These are phyloP conservation scores for Blastobotrys buckinghamii DNA, from an alignment of 1,139 yeast genomes.

Conservation along the genomic window DNA sequence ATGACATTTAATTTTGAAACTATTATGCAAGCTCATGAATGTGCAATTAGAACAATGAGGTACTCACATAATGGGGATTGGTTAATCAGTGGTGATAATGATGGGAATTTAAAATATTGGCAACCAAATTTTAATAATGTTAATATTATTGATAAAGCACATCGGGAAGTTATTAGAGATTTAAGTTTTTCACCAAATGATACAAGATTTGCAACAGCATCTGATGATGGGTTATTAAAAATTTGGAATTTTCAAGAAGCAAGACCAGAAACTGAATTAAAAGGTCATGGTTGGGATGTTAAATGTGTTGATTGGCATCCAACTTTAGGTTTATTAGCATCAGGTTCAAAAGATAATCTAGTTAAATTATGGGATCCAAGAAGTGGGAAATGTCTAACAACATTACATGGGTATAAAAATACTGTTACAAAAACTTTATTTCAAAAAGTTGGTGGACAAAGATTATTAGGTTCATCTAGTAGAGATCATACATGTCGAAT, in stretches of 20 bases:
- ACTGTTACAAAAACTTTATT: slow-evolving; percentile 81
- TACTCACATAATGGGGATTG: slow-evolving; percentile 93
- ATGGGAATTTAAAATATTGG: slow-evolving; percentile 90
- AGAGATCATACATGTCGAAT: slow-evolving; percentile 85
- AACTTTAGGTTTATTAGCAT: slow-evolving; percentile 56
- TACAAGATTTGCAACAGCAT: slow-evolving; percentile 81
- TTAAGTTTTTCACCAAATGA: slow-evolving; percentile 88
- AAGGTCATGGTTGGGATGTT: slow-evolving; percentile 99
- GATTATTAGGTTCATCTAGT: slow-evolving; percentile 78
- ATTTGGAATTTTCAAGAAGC: slow-evolving; percentile 95
- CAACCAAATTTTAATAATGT: slow-evolving; percentile 97
- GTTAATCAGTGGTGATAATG: slow-evolving; percentile 91
- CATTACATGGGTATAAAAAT: slow-evolving; percentile 89
- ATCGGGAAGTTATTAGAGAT: slow-evolving; percentile 78
- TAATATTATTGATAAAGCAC: slow-evolving; percentile 68
- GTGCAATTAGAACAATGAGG: slow-evolving; percentile 70
- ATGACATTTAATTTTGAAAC: slow-evolving; percentile 93
- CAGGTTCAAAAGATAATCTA: slow-evolving; percentile 85
- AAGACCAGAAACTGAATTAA: slow-evolving; percentile 68
- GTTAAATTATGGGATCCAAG: slow-evolving; percentile 97
- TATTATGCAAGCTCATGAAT: slow-evolving; percentile 97
- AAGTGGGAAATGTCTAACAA: slow-evolving; percentile 66
- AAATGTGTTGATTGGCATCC: slow-evolving; percentile 98
- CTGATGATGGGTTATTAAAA: slow-evolving; percentile 84
- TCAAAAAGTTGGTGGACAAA: slow-evolving; percentile 58